phyloP scores from a whole-genome alignment of 2,329 filamentous ascomycete species.

The Diaporthe caulivora region DNA sequence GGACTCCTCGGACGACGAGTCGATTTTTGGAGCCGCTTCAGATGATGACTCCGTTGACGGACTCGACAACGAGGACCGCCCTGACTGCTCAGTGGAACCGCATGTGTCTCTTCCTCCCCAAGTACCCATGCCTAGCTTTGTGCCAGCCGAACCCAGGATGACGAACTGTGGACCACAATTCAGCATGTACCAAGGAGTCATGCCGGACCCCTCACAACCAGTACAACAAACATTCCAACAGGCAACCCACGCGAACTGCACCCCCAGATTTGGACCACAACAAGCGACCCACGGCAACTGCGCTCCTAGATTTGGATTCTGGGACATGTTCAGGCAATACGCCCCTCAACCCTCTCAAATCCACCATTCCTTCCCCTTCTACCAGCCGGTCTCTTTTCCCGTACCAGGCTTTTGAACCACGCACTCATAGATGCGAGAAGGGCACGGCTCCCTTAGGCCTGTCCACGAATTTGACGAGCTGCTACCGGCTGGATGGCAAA shows the following conservation, averaged over 20 bases:
- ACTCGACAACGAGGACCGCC: constrained; percentile 58
- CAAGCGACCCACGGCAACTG: constrained; percentile 48
- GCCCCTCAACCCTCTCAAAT: constrained; percentile 62
- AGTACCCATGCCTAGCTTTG: constrained; percentile 53
- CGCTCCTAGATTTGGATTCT: constrained; percentile 61
- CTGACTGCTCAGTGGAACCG: constrained; percentile 14
- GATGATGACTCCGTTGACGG: constrained; percentile 69
- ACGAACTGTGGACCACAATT: constrained; percentile 60
- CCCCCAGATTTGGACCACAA: constrained; percentile 60
- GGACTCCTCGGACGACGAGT: constrained; percentile 53
- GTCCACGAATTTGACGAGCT: not conserved
- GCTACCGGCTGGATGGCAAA: not conserved
- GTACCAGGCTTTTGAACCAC: constrained; percentile 35
- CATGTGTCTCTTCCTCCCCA: not conserved
- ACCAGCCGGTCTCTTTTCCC: constrained; percentile 63
- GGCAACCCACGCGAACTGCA: constrained; percentile 48
- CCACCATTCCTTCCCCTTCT: constrained; percentile 64
- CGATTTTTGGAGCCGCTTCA: constrained; percentile 56
- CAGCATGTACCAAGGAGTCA: constrained; percentile 58
- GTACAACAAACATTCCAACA: constrained; percentile 47
- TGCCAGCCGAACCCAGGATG: constrained; percentile 59
- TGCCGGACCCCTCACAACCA: constrained; percentile 53
- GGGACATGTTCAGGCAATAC: constrained; percentile 65
- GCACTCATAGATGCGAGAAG: constrained; percentile 3
- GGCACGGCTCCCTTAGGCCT: not conserved